Evolutionary conservation across 306 rosid species (phyloP).

Genomic region (Dryas alaskensis): DNA sequence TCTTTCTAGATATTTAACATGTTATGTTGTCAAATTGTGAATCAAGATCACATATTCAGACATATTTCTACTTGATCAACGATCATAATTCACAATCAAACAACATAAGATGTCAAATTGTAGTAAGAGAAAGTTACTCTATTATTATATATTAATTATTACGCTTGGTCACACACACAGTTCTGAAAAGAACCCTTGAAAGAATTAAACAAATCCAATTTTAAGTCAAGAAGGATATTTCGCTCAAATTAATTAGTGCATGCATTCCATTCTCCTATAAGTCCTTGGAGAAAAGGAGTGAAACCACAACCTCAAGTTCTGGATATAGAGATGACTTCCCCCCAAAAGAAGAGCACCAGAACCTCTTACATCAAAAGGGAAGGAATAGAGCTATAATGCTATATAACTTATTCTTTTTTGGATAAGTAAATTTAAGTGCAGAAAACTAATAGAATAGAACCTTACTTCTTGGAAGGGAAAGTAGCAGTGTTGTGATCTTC

Average conservation of each 20-base stretch:
- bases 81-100: not conserved
- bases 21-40: not conserved
- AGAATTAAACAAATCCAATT: not conserved
- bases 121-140: too few species aligned
- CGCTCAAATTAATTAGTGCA: not conserved
- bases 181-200: not conserved
- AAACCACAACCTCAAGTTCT: not conserved
- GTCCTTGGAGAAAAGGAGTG: not conserved
- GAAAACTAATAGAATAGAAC: conserved; percentile 17
- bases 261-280: not conserved
- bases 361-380: not conserved
- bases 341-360: not conserved
- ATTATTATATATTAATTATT: too few species aligned
- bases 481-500: conserved; percentile 99
- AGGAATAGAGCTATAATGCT: conserved; percentile 16
- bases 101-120: not conserved
- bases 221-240: not conserved
- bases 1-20: not conserved
- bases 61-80: not conserved
- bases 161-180: not conserved
- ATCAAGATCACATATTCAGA: not conserved
- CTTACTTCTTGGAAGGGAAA: conserved; percentile 93
- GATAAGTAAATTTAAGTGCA: not conserved
- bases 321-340: not conserved
- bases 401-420: not conserved